Base-by-base conservation (phyloP, 345 rosid species). In the Noccaea bulbosa region DNA sequence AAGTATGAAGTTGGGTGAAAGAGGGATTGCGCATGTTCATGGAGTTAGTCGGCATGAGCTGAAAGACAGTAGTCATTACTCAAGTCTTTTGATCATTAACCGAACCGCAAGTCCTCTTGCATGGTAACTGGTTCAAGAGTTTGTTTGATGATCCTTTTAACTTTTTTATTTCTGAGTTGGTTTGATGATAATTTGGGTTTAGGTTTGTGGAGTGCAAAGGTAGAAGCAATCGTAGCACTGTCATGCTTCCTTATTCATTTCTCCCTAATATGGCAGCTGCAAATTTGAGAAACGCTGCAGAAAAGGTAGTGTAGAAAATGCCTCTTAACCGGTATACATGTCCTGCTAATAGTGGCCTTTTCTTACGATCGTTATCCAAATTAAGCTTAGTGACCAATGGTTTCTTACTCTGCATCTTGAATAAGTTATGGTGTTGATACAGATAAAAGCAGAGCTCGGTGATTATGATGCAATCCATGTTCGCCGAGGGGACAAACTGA, bases 191-290 rank as follows among this genome's bases (percentile, higher is more conserved):
- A 39, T 76, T 15, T 70, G 63, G 30, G 50, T 79, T 53, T 82
- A 94, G 99, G 99, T 94, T 94, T 74, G 83, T 90, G 80, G 99
- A 94, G 78, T 94, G 98, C 91, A 94, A 88, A 80, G 93, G 87
- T 73, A 88, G 98, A 79, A 79, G 81, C 75, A 90, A 94, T 70
- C 89, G 72, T 44, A 94, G 87, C 53, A 83, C 93, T 64, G 75
- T 88, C 46, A 51, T 78, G 83, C 77, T 90, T 70, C 84, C 99
- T 55, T 89, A 89, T 78, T 82, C 91, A n/a, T 95, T 92, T 80
- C 98, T 92, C 67, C 97, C 99, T 63, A 83, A 85, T 43, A 79
- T 84, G 95, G 98, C 96, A 45, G 83, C 92, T 63, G 77, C 66
- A 49, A 83, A 81, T 44, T 76, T 89, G 78, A 83, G 96, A 80